Base-by-base conservation (phyloP, 805 yeast genomes). In the Sugiyamaella smithiae region DNA sequence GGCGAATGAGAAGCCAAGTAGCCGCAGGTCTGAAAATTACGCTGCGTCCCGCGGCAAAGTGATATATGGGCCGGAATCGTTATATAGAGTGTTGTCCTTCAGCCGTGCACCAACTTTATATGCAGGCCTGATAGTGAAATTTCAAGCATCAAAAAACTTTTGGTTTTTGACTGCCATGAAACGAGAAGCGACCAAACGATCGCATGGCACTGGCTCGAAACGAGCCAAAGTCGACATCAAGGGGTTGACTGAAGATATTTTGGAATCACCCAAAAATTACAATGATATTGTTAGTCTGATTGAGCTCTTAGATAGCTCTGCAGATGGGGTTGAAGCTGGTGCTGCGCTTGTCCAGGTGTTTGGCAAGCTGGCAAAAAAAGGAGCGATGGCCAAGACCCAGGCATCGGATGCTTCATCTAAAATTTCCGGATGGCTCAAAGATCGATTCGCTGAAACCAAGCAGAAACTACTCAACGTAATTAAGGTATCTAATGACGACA, bases 361-460 rank as follows among this genome's bases (percentile, higher is more conserved):
- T 60, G 77, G 76, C 48, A 61, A 66, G 31, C 62, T 83, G 24
- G 66, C 78, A 32, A 65, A 71, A 40, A 64, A 71, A 3, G 75
- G 74, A 0, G 60, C 65, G 16, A 60, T 84, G 35, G 59, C 59
- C 2, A 53, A 48, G n/a, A 33, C 58, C 2, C 44, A 54, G 4
- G 59, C 60, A 5, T 73, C 73, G 37, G 75, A 77, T 48, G 73
- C 74, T 52, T 65, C 68, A 14, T 25, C 28, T 17, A 57, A 73
- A 6, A 75, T 82, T n/a, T 75, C 75, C 28, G 71, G 74, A 55
- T 86, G 95, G 91, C 64, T 87, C 32, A 70, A 71, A 48, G 74
- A 76, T 43, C 74, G 76, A 48, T 85, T 85, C 66, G 74, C 74
- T 32, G 65, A 68, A 19, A 85, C 70, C 67, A 80, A 82, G 57